Conservation (phyloP, 2,329 filamentous ascomycete species). For the Akanthomyces muscarius region DNA sequence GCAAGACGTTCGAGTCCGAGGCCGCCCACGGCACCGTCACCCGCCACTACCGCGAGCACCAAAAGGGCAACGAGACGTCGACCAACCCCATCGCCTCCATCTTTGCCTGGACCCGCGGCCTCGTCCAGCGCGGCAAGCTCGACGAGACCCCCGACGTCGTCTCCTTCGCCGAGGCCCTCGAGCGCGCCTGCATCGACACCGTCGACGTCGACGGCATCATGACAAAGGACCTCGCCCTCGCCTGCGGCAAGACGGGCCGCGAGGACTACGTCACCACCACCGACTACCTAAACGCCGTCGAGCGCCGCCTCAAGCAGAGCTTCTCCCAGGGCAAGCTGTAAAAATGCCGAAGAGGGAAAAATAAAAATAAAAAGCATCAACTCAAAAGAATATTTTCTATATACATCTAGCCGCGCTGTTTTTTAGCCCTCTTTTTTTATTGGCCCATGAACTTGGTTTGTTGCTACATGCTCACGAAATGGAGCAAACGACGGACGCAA, state of each 20-base stretch:
- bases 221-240: conserved; percentile 98
- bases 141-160: conserved; percentile 90
- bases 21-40: conserved; percentile 98
- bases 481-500: background rate
- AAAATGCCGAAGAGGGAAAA: conserved; percentile 17
- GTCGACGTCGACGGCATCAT: conserved; percentile 93
- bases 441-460: background rate
- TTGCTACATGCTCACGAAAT: background rate
- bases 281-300: conserved; percentile 89
- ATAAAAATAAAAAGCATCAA: background rate
- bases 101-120: conserved; percentile 96
- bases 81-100: conserved; percentile 99
- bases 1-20: conserved; percentile 95
- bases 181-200: conserved; percentile 90
- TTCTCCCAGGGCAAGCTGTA: conserved; percentile 71
- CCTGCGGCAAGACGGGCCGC: conserved; percentile 81
- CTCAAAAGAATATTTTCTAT: background rate
- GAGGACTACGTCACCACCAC: conserved; percentile 86
- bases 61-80: conserved; percentile 94
- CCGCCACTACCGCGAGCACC: conserved; percentile 97
- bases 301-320: conserved; percentile 78
- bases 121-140: conserved; percentile 87
- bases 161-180: conserved; percentile 84
- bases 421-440: background rate
- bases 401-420: background rate